Evolutionary conservation across 768 basidiomycete species (phyloP), one percentile per base, ranked within the genome.

Genomic region (Polyporus arcularius): DNA sequence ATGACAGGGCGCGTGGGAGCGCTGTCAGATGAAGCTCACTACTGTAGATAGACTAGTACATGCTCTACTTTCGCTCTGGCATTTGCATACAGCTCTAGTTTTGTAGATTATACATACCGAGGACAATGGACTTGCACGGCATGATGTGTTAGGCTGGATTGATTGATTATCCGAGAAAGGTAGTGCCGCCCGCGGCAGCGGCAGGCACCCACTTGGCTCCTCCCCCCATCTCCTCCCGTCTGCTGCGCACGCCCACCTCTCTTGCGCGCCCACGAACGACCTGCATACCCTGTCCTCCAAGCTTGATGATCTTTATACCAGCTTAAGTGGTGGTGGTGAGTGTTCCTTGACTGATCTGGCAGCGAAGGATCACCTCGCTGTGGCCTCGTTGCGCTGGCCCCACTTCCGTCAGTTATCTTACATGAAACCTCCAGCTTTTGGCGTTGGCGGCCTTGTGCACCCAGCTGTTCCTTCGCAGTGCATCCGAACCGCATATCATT

Each of bases 381-480:
- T 55, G 51, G 53, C 66, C 66, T 64, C 63, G 66, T 67, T 67
- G 63, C 55, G 53, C 66, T 60, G 56, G 66, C 66, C 61, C 62
- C 61, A 61, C 66, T 61, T 57, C 40, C 54, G 63, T 62, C 54
- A 63, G 61, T 56, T 59, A 59, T 62, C 61, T 65, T 38, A 55
- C 61, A 49, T 50, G 51, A 14, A 38, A 41, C 62, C 57, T 56
- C 46, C 61, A 58, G 61, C 48, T 39, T 55, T 54, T 55, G 57
- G 62, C 61, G 47, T 58, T 63, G 61, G 57, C 57, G 53, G 61
- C 47, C 62, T 48, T 58, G 57, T 54, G 55, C 55, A 48, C 53
- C 28, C 62, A 52, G 35, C 53, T 63, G 57, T 30, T 55, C 26
- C 40, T 55, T 60, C 53, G 32, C 45, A 18, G 53, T 53, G 50